Base-by-base conservation (phyloP, 2,329 filamentous ascomycete species). In the Trichoderma arundinaceum region DNA sequence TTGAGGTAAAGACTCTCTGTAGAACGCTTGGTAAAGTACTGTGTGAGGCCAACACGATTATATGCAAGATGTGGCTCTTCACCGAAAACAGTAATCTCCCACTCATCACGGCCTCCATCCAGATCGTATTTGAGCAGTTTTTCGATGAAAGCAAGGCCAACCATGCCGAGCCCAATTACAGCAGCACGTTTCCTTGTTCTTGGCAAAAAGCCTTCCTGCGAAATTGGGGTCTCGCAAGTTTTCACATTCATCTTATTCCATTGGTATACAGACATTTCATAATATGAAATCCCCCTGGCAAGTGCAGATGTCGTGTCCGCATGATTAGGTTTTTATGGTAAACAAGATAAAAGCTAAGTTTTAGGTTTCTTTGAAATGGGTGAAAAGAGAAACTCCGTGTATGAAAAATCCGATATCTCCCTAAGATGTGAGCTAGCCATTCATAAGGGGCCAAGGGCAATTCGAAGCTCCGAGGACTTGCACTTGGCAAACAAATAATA, bases 1-100 rank as follows among this genome's bases (percentile, higher is more conserved):
- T 96, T 96, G 38, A 97, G 82, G 74, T 96, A 96, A n/a, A 97
- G 77, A 70, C 93, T 91, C 77, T 96, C 92, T 46, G 95, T 90
- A 71, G 90, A 86, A 60, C 92, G 86, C 78, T 96, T 92, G 71
- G 92, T 88, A 75, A 97, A 97, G 81, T 94, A 97, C 67, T 89
- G 92, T 3, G 92, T 96, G 58, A 97, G 82, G 3, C 93, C 93
- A 35, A 97, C 93, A 66, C 94, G 88, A 75, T 97, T 97, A 77
- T 97, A 97, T 19, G 93, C 93, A 62, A 96, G 81, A 79, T 97
- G 90, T 19, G 90, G 82, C 75, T 97, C 93, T 73, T 97, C 93
- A 68, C 93, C 93, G 68, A 97, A 90, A 10, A 97, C 92, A 1
- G 92, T 84, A 59, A 97, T 86, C 69, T 92, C 87, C 75, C 93